These are phyloP conservation scores for Nigrograna mackinnonii DNA, from an alignment of 2,329 filamentous ascomycete genomes.

Conservation along the genomic window DNA sequence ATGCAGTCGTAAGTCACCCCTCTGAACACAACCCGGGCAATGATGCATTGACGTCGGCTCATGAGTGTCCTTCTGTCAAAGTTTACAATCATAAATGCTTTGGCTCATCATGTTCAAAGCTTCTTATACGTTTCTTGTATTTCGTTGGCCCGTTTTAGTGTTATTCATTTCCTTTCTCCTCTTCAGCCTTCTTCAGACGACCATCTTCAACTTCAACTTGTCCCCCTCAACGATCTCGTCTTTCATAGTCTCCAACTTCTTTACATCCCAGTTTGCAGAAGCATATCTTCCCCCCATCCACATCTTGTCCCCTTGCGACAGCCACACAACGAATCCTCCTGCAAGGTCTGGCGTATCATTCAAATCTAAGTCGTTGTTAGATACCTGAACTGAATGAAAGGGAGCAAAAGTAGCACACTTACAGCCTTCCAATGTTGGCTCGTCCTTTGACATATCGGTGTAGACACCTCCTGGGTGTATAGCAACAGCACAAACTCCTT, in stretches of 20 bases:
- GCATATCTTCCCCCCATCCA: constrained; percentile 30
- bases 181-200: constrained; percentile 12
- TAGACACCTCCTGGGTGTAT: constrained; percentile 32
- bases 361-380: too few species aligned
- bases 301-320: constrained; percentile 15
- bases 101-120: too few species aligned
- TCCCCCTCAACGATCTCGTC: constrained; percentile 26
- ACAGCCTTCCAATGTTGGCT: not conserved
- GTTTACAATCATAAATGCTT: too few species aligned
- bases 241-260: constrained; percentile 21
- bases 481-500: constrained; percentile 23
- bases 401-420: constrained; percentile 2
- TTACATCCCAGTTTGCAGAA: constrained; percentile 24
- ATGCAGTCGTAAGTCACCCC: too few species aligned
- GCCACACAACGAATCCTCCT: constrained; percentile 20
- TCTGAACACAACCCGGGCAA: too few species aligned
- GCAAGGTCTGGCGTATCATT: constrained; percentile 15
- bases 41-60: too few species aligned
- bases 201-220: constrained; percentile 22
- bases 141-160: too few species aligned
- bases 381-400: too few species aligned
- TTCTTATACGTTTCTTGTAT: too few species aligned
- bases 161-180: not conserved
- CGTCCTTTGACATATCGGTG: constrained; percentile 17
- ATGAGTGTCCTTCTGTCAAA: too few species aligned